Conservation (phyloP, 148 eudicot genomes). For the Polygonum aviculare region DNA sequence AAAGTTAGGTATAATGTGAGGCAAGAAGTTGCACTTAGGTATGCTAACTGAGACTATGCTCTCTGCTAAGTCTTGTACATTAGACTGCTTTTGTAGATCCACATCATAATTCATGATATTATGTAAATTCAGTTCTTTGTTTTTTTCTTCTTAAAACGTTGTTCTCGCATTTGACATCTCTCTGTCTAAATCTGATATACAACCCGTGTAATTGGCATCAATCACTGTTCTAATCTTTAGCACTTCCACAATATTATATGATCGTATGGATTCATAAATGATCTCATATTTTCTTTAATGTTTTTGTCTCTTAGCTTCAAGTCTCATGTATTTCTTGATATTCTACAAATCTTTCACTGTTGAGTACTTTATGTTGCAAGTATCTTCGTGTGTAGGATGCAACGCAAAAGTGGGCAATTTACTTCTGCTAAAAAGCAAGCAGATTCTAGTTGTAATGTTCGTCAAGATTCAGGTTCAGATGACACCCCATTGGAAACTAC, state of each 20-base stretch:
- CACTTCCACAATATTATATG: background rate
- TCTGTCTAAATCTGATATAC: background rate
- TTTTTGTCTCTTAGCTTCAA: background rate
- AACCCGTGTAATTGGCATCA: background rate
- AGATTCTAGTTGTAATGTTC: constrained; percentile 25
- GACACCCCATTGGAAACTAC: constrained; percentile 28
- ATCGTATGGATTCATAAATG: background rate
- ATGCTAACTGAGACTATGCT: constrained; percentile 6
- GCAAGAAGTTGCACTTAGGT: constrained; percentile 93
- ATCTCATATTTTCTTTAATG: background rate
- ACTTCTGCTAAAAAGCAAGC: constrained; percentile 40
- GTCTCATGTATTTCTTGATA: background rate
- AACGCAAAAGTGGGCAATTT: constrained; percentile 73
- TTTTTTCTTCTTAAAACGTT: background rate
- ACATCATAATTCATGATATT: background rate
- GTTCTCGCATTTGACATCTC: background rate
- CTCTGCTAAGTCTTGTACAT: background rate
- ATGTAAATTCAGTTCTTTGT: background rate
- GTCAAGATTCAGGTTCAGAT: constrained; percentile 51
- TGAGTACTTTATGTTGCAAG: background rate
- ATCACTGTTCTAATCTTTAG: background rate
- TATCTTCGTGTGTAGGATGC: constrained; percentile 30
- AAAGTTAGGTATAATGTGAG: constrained; percentile 79
- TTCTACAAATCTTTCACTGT: background rate
- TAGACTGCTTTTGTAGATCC: background rate